Percentiles rank a stretch among this genome's conserved stretches.
Conservation (phyloP, 345 rosid genomes). For the Ceriops decandra region DNA sequence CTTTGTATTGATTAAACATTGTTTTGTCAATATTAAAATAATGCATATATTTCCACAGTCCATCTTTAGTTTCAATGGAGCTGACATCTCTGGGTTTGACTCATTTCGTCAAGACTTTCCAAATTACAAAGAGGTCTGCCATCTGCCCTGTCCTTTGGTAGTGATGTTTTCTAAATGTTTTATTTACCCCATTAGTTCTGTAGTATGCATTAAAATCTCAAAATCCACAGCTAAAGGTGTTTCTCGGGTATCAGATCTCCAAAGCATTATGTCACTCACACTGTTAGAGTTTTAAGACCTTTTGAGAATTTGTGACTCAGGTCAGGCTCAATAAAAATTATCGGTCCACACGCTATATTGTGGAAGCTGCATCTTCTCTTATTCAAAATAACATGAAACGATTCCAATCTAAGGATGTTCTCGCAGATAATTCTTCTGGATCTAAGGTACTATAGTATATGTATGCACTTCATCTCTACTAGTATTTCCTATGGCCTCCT, state of each 20-base stretch:
- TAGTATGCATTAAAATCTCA: too few relatives aligned
- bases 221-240: too few relatives aligned
- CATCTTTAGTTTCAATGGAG: constrained; percentile 92
- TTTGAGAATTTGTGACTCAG: constrained; percentile 43
- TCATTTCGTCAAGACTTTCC: constrained; percentile 83
- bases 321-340: constrained; percentile 76
- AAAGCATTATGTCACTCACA: too few relatives aligned
- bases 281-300: constrained; percentile 1
- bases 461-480: not conserved
- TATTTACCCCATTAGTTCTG: too few relatives aligned
- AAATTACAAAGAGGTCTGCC: constrained; percentile 66
- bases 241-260: too few relatives aligned
- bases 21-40: not conserved
- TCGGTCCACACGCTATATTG: constrained; percentile 77
- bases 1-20: constrained; percentile 1
- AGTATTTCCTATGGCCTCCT: not conserved
- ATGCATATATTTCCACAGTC: constrained; percentile 50
- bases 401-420: constrained; percentile 58
- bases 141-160: constrained; percentile 29
- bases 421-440: constrained; percentile 77
- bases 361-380: constrained; percentile 88
- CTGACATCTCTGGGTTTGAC: constrained; percentile 82
- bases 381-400: constrained; percentile 68
- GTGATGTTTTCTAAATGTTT: not conserved
- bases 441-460: constrained; percentile 59